Conservation (phyloP, 148 eudicot genomes). For the Linanthus parryae region DNA sequence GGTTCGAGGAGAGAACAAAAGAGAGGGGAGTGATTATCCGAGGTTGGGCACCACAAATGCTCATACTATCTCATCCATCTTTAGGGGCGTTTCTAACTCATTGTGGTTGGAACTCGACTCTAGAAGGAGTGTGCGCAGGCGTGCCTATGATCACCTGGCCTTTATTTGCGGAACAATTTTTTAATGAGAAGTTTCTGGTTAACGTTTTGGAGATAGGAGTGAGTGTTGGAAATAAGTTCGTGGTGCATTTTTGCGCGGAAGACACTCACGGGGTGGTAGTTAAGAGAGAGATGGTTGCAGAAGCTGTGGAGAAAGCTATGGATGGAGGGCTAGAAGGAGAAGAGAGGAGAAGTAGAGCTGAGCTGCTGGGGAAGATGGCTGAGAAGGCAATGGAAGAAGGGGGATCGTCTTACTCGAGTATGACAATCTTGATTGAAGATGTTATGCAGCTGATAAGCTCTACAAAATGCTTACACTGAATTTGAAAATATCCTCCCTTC, state of each 20-base stretch:
- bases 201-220: background rate
- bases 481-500: no score
- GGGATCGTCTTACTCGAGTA: slow-evolving; percentile 28
- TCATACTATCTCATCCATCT: background rate
- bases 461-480: no score
- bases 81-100: slow-evolving; percentile 2
- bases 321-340: slow-evolving; percentile 22
- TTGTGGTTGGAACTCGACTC: slow-evolving; percentile 1
- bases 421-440: slow-evolving; percentile 20
- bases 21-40: background rate
- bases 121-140: background rate
- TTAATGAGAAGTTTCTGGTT: no score
- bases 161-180: slow-evolving; percentile 8
- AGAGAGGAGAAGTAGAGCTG: slow-evolving; percentile 23
- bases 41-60: background rate
- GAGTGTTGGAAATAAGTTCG: background rate
- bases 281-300: slow-evolving; percentile 15
- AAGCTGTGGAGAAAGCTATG: slow-evolving; percentile 23
- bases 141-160: background rate
- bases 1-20: slow-evolving; percentile 20
- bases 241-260: background rate
- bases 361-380: slow-evolving; percentile 25
- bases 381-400: slow-evolving; percentile 26
- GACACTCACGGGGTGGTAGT: slow-evolving; percentile 12
- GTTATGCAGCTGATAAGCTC: slow-evolving; percentile 9